Evolutionary conservation across 2,329 filamentous ascomycete species (phyloP).

Genomic region (Talaromyces sp.): DNA sequence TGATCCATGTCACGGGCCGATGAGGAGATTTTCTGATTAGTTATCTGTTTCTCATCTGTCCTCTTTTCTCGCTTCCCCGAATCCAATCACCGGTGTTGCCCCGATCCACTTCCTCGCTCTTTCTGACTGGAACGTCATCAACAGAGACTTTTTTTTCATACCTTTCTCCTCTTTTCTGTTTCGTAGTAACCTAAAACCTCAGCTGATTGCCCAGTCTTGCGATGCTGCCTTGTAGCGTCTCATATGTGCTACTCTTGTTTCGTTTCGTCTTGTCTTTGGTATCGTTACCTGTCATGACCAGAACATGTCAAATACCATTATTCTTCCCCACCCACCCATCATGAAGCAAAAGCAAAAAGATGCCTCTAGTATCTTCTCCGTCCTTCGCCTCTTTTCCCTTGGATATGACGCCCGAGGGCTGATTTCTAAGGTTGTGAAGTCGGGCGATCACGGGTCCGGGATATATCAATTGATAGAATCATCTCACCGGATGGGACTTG

Average conservation of each 20-base stretch:
- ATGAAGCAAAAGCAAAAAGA: background rate
- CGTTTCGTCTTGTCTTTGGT: background rate
- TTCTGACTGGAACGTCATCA: background rate
- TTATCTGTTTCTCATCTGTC: background rate
- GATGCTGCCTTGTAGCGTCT: background rate
- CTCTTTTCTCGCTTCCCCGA: background rate
- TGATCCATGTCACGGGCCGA: background rate
- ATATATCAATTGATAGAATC: background rate
- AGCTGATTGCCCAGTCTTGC: background rate
- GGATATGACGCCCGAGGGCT: background rate
- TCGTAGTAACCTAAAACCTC: background rate
- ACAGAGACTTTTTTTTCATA: background rate
- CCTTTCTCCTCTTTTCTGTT: background rate
- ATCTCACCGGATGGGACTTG: background rate
- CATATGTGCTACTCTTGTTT: background rate
- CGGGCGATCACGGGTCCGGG: background rate
- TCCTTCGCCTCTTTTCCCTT: background rate
- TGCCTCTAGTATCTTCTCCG: background rate
- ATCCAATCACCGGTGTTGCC: background rate
- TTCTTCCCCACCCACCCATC: background rate
- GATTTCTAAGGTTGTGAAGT: background rate
- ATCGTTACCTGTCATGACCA: constrained; percentile 1
- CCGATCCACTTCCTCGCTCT: background rate
- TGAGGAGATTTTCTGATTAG: background rate
- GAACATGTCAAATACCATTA: background rate